These are phyloP conservation scores for Arabidopsis hybrid DNA, from an alignment of 441 rosid species.

Conservation along the genomic window DNA sequence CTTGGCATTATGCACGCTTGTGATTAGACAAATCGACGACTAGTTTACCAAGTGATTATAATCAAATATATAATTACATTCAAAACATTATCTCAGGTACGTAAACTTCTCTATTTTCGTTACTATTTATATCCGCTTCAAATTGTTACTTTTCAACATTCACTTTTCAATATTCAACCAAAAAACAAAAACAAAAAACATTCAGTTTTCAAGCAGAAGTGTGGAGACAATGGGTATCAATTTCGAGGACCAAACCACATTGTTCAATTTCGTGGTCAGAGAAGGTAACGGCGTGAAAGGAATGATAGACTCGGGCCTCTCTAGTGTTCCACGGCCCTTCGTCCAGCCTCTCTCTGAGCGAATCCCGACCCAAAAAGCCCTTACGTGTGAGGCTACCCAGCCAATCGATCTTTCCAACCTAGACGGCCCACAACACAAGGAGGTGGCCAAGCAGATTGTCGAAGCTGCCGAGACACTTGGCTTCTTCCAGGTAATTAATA, in stretches of 20 bases:
- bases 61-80: not conserved
- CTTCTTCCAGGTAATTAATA: conserved; percentile 50
- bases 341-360: conserved; percentile 60
- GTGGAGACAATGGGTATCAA: conserved; percentile 40
- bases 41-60: not conserved
- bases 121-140: conserved; percentile 21
- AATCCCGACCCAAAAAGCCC: conserved; percentile 46
- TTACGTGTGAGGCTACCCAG: conserved; percentile 25
- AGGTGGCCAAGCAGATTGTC: conserved; percentile 49
- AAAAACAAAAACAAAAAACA: not conserved
- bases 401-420: conserved; percentile 62
- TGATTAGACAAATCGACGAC: conserved; percentile 4
- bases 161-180: not conserved
- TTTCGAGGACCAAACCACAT: conserved; percentile 46
- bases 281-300: conserved; percentile 68
- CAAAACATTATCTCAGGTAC: conserved; percentile 6
- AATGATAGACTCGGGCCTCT: conserved; percentile 56
- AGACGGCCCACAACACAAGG: conserved; percentile 53
- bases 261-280: conserved; percentile 58
- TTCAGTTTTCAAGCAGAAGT: conserved; percentile 4
- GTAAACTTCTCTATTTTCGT: not conserved
- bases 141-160: conserved; percentile 20
- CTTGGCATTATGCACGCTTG: conserved; percentile 40
- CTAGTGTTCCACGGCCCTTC: conserved; percentile 54
- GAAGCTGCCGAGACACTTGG: conserved; percentile 62